Evolutionary conservation across 129 eudicot species (phyloP).

Genomic region (Lactuca sativa): DNA sequence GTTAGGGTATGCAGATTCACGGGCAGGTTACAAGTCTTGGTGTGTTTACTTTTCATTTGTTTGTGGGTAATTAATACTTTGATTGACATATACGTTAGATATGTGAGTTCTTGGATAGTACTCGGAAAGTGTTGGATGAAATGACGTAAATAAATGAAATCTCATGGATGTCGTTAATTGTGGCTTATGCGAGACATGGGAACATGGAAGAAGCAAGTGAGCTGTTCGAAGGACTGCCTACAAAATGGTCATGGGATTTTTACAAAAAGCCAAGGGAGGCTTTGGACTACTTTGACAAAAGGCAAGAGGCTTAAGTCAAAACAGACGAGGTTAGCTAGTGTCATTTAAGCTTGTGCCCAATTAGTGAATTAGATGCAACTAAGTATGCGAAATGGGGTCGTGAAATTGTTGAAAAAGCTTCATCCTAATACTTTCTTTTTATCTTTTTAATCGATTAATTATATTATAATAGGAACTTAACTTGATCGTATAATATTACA

Average conservation of each 20-base stretch:
- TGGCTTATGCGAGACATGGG: conserved; percentile 55
- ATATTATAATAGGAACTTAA: conserved; percentile 46
- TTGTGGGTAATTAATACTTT: conserved; percentile 57
- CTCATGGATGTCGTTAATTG: conserved; percentile 68
- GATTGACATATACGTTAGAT: conserved; percentile 66
- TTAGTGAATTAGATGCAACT: conserved; percentile 58
- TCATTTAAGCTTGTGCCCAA: conserved; percentile 75
- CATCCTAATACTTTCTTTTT: too few species aligned
- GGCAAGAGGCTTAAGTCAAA: conserved; percentile 49
- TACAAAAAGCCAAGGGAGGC: conserved; percentile 64
- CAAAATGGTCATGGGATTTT: conserved; percentile 70
- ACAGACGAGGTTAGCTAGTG: conserved; percentile 72
- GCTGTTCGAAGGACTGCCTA: conserved; percentile 51
- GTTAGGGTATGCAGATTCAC: conserved; percentile 66
- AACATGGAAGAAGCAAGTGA: conserved; percentile 50
- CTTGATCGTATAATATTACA: too few species aligned
- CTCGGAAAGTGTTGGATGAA: conserved; percentile 61
- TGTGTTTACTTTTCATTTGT: conserved; percentile 57
- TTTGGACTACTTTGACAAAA: conserved; percentile 55
- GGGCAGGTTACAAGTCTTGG: conserved; percentile 52
- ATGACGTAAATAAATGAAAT: conserved; percentile 59
- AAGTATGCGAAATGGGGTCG: conserved; percentile 70
- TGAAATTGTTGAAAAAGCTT: conserved; percentile 56
- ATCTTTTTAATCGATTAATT: conserved; percentile 27
- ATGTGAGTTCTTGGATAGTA: conserved; percentile 46